A percentile compares a stretch with the other conserved stretches of the same genome.
phyloP scores from a whole-genome alignment of 208 protist genomes.

The Crithidia mellificae region DNA sequence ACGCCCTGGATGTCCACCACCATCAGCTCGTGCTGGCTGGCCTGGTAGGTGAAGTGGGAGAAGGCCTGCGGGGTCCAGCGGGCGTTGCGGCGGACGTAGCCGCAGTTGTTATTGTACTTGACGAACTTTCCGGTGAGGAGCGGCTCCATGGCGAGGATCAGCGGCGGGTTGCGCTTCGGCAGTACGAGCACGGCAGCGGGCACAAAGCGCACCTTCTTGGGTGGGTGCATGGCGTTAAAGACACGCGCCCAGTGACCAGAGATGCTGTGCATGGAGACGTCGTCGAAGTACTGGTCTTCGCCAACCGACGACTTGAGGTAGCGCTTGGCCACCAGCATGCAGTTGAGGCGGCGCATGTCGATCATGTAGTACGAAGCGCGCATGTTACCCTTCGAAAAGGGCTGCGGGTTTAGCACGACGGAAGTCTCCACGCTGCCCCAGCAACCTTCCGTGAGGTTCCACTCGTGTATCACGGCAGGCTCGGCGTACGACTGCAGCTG shows the following conservation, averaged over 20 bases:
- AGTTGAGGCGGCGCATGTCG: slow-evolving; percentile 70
- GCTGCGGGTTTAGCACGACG: slow-evolving; percentile 61
- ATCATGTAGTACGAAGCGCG: slow-evolving; percentile 84
- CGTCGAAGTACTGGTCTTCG: slow-evolving; percentile 82
- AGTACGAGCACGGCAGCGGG: slow-evolving; percentile 75
- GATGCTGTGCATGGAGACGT: slow-evolving; percentile 86
- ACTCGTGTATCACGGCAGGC: slow-evolving; percentile 72
- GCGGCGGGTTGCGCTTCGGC: slow-evolving; percentile 51
- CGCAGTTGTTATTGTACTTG: slow-evolving; percentile 92
- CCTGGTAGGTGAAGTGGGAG: slow-evolving; percentile 78
- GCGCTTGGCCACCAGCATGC: slow-evolving; percentile 72
- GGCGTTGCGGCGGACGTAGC: slow-evolving; percentile 69
- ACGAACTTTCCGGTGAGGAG: slow-evolving; percentile 82
- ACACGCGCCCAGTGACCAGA: slow-evolving; percentile 73
- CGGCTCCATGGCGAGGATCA: slow-evolving; percentile 89
- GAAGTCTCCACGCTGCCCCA: slow-evolving; percentile 66
- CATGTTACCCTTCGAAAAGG: slow-evolving; percentile 83
- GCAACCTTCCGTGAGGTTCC: slow-evolving; percentile 56
- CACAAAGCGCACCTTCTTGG: slow-evolving; percentile 77
- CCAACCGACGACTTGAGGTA: slow-evolving; percentile 61
- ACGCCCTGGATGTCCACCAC: slow-evolving; percentile 86
- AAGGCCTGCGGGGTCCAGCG: slow-evolving; percentile 78
- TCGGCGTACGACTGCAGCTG: slow-evolving; percentile 53
- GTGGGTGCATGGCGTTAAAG: slow-evolving; percentile 63
- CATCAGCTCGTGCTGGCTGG: slow-evolving; percentile 73